A percentile compares a stretch with the other conserved stretches of the same genome.
Conservation (phyloP, 2,329 filamentous ascomycete genomes). For the Clarireedia homoeocarpa region DNA sequence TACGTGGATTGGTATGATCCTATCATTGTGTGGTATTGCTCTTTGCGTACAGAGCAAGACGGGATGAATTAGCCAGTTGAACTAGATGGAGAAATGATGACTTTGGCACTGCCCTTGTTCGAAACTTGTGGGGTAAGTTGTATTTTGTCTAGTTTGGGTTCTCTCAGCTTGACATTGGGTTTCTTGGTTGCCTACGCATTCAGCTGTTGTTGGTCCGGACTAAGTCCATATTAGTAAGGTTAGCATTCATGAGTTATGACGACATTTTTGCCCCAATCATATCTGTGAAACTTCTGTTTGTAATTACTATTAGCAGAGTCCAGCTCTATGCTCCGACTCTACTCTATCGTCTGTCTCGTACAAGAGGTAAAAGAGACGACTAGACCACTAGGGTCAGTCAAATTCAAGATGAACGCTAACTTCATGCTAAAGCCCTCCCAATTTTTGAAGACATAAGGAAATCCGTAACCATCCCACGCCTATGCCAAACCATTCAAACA, state of each 20-base stretch:
- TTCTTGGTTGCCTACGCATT: no score
- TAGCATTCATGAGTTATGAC: no score
- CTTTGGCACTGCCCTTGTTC: no score
- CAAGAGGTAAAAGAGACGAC: neutral
- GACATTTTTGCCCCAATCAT: no score
- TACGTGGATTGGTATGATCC: slow-evolving; percentile 72
- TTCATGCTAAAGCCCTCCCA: neutral
- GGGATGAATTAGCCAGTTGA: neutral
- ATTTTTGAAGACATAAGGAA: neutral
- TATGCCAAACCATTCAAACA: neutral
- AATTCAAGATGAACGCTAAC: slow-evolving; percentile 9
- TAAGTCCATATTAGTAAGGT: no score
- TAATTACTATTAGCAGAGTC: neutral
- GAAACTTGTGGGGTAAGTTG: no score
- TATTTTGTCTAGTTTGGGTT: no score
- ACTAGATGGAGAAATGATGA: neutral
- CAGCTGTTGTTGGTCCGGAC: no score
- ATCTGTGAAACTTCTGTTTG: no score
- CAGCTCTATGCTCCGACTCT: slow-evolving; percentile 3
- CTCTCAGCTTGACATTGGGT: no score
- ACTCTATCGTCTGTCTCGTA: neutral
- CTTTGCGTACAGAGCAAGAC: slow-evolving; percentile 68
- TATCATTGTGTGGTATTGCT: slow-evolving; percentile 74
- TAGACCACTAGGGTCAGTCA: slow-evolving; percentile 1
- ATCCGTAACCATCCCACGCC: neutral